Conservation (phyloP, 495 filamentous ascomycete species). For the Neurospora sp. region DNA sequence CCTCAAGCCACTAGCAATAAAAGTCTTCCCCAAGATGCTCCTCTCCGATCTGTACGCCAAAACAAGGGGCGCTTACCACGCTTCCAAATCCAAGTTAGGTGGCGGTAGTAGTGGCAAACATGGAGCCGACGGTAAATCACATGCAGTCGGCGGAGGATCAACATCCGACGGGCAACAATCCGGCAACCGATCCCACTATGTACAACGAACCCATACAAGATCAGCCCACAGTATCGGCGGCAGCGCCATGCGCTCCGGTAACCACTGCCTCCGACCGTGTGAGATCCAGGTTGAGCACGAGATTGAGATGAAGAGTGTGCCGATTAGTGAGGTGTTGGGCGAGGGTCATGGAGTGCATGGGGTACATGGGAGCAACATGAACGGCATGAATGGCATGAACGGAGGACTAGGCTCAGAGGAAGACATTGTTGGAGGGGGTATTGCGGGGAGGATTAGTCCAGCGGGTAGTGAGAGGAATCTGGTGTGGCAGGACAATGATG, state of each 20-base stretch:
- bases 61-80: slow-evolving; percentile 5
- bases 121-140: not conserved
- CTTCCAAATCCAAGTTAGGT: not conserved
- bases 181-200: too few species aligned
- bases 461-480: slow-evolving; percentile 12
- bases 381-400: not conserved
- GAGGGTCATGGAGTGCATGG: too few species aligned
- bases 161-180: not conserved
- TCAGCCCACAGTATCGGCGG: not conserved
- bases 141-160: not conserved
- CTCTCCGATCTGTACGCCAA: slow-evolving; percentile 9
- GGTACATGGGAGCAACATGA: not conserved
- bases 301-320: slow-evolving; percentile 13
- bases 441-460: slow-evolving; percentile 4
- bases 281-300: slow-evolving; percentile 10
- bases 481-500: slow-evolving; percentile 1
- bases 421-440: not conserved
- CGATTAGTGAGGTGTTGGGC: not conserved
- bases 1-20: slow-evolving; percentile 21
- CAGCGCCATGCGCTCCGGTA: not conserved
- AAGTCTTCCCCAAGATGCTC: slow-evolving; percentile 19
- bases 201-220: not conserved
- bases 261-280: not conserved
- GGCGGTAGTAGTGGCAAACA: not conserved
- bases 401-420: not conserved